A percentile compares a stretch with the other conserved stretches of the same genome.
phyloP scores from a whole-genome alignment of 2,329 filamentous ascomycete species.

The Diplodia sapinea region DNA sequence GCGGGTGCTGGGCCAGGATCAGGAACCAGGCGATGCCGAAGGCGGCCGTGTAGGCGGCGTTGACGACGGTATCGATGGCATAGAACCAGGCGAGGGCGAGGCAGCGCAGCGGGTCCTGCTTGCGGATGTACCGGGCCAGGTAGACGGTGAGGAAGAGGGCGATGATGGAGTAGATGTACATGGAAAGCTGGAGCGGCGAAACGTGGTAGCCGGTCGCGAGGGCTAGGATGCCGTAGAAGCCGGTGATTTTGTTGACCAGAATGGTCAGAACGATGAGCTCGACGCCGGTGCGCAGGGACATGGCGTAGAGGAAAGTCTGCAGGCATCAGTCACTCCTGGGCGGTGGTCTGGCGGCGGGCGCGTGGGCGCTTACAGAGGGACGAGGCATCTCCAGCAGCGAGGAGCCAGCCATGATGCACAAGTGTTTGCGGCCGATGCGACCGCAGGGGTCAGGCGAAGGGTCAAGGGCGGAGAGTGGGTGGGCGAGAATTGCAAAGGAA shows the following conservation, averaged over 20 bases:
- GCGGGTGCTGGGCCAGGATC: slow-evolving; percentile 65
- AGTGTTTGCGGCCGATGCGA: not conserved
- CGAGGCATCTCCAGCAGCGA: slow-evolving; percentile 45
- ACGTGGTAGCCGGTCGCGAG: slow-evolving; percentile 85
- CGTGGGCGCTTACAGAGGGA: slow-evolving; percentile 43
- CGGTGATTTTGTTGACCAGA: slow-evolving; percentile 90
- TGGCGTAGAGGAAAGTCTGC: slow-evolving; percentile 82
- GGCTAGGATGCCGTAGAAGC: slow-evolving; percentile 87
- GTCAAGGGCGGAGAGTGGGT: not conserved
- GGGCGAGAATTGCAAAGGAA: slow-evolving; percentile 11
- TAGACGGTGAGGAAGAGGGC: slow-evolving; percentile 71
- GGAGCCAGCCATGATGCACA: slow-evolving; percentile 33
- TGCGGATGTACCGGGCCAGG: slow-evolving; percentile 80
- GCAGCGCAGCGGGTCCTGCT: slow-evolving; percentile 77
- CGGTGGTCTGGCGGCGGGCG: slow-evolving; percentile 19
- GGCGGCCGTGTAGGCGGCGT: slow-evolving; percentile 77
- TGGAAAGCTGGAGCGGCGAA: slow-evolving; percentile 81
- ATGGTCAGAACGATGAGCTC: slow-evolving; percentile 83
- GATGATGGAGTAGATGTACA: slow-evolving; percentile 86
- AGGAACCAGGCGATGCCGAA: slow-evolving; percentile 90
- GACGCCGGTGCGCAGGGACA: slow-evolving; percentile 84
- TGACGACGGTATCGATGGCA: slow-evolving; percentile 79
- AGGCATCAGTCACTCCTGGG: slow-evolving; percentile 34
- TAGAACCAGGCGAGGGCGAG: slow-evolving; percentile 86
- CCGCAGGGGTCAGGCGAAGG: slow-evolving; percentile 5